Conservation (phyloP, 2,329 filamentous ascomycete species). For the Colletotrichum musae region DNA sequence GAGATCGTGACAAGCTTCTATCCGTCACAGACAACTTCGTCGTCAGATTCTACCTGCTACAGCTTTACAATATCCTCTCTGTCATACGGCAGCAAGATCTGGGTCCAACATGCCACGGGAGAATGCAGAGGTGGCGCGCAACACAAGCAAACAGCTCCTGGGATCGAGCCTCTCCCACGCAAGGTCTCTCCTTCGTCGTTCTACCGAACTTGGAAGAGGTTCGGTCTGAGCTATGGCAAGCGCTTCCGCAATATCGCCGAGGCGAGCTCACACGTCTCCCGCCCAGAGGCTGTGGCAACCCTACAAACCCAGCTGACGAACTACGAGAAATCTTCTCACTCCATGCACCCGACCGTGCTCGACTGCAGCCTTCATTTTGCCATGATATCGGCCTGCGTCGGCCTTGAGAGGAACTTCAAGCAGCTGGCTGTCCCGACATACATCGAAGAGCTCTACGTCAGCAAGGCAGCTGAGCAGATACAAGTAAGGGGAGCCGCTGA, state of each 20-base stretch:
- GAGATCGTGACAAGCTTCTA: constrained; percentile 53
- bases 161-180: constrained; percentile 38
- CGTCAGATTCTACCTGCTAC: constrained; percentile 47
- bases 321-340: constrained; percentile 36
- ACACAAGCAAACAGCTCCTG: neutral
- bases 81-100: constrained; percentile 39
- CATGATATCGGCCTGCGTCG: constrained; percentile 42
- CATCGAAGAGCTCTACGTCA: constrained; percentile 27
- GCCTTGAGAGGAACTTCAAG: constrained; percentile 19
- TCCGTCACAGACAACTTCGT: constrained; percentile 44
- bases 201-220: constrained; percentile 47
- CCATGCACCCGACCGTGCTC: constrained; percentile 56
- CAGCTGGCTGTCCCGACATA: constrained; percentile 17
- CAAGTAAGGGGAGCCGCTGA: constrained; percentile 1
- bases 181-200: constrained; percentile 43
- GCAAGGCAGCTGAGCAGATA: neutral
- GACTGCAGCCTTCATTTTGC: constrained; percentile 52
- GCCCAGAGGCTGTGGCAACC: constrained; percentile 15
- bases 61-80: constrained; percentile 51
- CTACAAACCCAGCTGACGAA: neutral
- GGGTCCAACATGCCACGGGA: constrained; percentile 26
- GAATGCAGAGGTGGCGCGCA: constrained; percentile 15
- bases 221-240: constrained; percentile 50
- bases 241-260: constrained; percentile 43
- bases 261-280: constrained; percentile 20